Evolutionary conservation across 2,329 filamentous ascomycete species (phyloP), one percentile per base, ranked within the genome.

Genomic region (Sporothrix curviconia): DNA sequence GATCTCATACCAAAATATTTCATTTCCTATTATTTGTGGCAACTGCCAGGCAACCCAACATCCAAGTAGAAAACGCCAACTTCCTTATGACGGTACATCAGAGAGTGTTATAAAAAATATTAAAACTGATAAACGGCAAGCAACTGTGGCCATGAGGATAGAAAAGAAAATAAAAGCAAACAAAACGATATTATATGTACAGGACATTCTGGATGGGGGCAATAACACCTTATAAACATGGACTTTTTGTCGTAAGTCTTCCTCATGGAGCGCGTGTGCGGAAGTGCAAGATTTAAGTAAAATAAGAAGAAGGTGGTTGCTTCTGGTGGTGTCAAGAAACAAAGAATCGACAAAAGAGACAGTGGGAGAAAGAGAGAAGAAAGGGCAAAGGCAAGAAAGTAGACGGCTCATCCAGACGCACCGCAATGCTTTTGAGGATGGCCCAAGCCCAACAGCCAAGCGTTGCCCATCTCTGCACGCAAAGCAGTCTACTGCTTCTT

Each of bases 401-500:
- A n/a, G n/a, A n/a, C n/a, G n/a, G n/a, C n/a, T n/a, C n/a, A n/a
- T n/a, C n/a, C n/a, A n/a, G n/a, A n/a, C n/a, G n/a, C n/a, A n/a
- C n/a, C n/a, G n/a, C n/a, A n/a, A n/a, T n/a, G n/a, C n/a, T n/a
- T n/a, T n/a, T n/a, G n/a, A n/a, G n/a, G n/a, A n/a, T n/a, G n/a
- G n/a, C n/a, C n/a, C n/a, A n/a, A n/a, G n/a, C n/a, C n/a, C n/a
- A n/a, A n/a, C n/a, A 43, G 19, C 17, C 22, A 7, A 14, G 14
- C 34, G 9, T 17, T 8, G 15, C 34, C n/a, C n/a, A n/a, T n/a
- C 14, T 28, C 14, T 17, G 15, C 22, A 2, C 12, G 15, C 22
- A 7, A 25, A 0, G 8, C 19, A 19, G 8, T 22, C 28, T 57
- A 64, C 19, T 59, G 60, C 46, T 36, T 72, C 74, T 80, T 81